A percentile compares a stretch with the other conserved stretches of the same genome.
These are phyloP conservation scores for Pyrus communis DNA, from an alignment of 306 rosid species.

Conservation along the genomic window DNA sequence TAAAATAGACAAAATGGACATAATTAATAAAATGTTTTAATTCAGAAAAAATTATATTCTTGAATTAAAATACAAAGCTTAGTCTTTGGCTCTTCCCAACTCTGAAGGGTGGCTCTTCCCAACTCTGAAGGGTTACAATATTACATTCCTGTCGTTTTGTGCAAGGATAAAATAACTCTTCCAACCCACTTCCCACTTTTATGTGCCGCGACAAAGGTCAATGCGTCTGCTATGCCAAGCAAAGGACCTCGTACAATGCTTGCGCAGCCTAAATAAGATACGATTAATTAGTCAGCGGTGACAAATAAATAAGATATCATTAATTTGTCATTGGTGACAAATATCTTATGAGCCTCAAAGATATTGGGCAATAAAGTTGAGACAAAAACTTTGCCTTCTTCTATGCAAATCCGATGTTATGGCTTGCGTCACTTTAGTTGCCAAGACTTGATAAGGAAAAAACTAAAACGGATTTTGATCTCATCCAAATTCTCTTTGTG, in stretches of 20 bases:
- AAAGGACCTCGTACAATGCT: not conserved
- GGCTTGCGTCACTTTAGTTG: constrained; percentile 11
- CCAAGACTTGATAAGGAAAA: not conserved
- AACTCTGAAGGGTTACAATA: not conserved
- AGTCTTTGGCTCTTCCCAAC: not conserved
- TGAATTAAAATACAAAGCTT: no score
- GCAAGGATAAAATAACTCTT: not conserved
- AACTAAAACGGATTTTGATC: not conserved
- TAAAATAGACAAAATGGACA: no score
- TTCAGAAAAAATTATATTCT: no score
- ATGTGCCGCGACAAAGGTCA: not conserved
- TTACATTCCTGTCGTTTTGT: not conserved
- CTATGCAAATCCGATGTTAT: not conserved
- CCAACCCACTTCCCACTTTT: not conserved
- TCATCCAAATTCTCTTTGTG: no score
- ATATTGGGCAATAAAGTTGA: not conserved
- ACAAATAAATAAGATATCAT: no score
- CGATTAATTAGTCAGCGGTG: not conserved
- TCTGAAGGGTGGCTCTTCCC: not conserved
- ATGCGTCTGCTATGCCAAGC: not conserved
- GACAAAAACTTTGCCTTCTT: not conserved
- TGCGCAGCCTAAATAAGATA: not conserved
- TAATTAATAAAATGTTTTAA: no score
- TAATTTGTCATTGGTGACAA: not conserved
- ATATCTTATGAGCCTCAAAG: not conserved